Evolutionary conservation across 2,329 filamentous ascomycete genomes (phyloP), one percentile per base, ranked within the genome.

Genomic region (Exserohilum rostratum): DNA sequence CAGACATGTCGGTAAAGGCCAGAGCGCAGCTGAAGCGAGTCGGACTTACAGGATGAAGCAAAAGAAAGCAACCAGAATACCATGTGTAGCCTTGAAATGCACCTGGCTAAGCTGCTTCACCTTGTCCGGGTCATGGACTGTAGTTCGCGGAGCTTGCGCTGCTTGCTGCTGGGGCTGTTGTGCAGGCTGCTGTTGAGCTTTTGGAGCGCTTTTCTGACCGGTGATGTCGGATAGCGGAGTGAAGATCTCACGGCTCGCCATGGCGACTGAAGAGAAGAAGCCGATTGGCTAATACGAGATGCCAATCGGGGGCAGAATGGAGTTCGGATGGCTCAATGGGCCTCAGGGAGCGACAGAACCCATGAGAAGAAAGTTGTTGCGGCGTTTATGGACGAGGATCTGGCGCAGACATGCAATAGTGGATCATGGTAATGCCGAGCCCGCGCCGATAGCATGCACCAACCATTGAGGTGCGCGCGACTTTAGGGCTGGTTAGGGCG

Each of bases 21-120:
- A 25, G 6, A 4, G 22, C 6, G 25, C 25, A 33, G 49, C 30
- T 65, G 46, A 22, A 35, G 17, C 7, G 31, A 35, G 29, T n/a
- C 17, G 27, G 6, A 46, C 43, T 46, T 78, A 85, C 72, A 90
- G 77, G 71, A 93, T 78, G 80, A 87, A 87, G 34, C 81, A 71
- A 80, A 91, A 90, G 73, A 93, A 90, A 33, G 80, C 84, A 30
- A 87, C 78, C 11, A 84, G 64, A 37, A 83, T 73, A 25, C 77
- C 77, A 72, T 84, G 82, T 20, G 78, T 75, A 40, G 80, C 79
- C 61, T 83, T 83, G 77, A 84, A 85, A 50, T 78, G 76, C 17
- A 81, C 70, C 51, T 80, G 76, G 35, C 76, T 75, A 54, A 72
- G 70, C 63, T 78, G 79, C 53, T 77, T 75, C 34, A 67, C 69